Evolutionary conservation across 2,329 filamentous ascomycete species (phyloP), one percentile per base, ranked within the genome.

Genomic region (Aureobasidium subglaciale): DNA sequence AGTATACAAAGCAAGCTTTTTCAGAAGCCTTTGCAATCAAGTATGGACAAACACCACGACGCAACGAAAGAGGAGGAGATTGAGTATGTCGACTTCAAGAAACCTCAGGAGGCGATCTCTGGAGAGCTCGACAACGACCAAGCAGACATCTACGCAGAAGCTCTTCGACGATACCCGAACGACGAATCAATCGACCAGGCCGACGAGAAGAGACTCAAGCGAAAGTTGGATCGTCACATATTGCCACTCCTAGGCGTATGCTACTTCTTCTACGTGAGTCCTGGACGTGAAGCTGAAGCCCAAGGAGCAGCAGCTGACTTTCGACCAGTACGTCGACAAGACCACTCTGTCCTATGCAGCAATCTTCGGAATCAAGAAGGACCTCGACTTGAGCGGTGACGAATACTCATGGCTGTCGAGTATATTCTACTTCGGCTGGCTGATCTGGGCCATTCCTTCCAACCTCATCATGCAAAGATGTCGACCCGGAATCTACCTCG

Each of bases 351-450:
- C 46, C 22, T 50, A 50, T n/a, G 46, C 46, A 4, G 46, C 46
- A 34, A 50, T 50, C n/a, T 50, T 50, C 8, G 46, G 46, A 10
- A 50, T 50, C 22, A 50, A 50, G n/a, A 38, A 11, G 15, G 46
- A 50, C n/a, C 22, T 50, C 15, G 15, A 38, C 20, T 24, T 50
- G 6, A 38, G 32, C 7, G 34, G 34, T 2, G 34, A 27, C 3
- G 46, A 50, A 20, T 50, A 50, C 24, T 50, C 46, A 18, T 38
- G 46, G 46, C 68, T 81, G 0, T 75, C 71, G 32, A 75, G 72
- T 57, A 74, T 81, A 13, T 83, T 82, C 65, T 80, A 82, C 59
- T 77, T 81, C 59, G 79, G 77, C 0, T 82, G 73, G 71, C 15
- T 50, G 9, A 5, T 50, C 9, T 80, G 77, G 76, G 77, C 75